Base-by-base conservation (phyloP, 2,329 filamentous ascomycete genomes). In the Coniosporium tulheliwenetii region DNA sequence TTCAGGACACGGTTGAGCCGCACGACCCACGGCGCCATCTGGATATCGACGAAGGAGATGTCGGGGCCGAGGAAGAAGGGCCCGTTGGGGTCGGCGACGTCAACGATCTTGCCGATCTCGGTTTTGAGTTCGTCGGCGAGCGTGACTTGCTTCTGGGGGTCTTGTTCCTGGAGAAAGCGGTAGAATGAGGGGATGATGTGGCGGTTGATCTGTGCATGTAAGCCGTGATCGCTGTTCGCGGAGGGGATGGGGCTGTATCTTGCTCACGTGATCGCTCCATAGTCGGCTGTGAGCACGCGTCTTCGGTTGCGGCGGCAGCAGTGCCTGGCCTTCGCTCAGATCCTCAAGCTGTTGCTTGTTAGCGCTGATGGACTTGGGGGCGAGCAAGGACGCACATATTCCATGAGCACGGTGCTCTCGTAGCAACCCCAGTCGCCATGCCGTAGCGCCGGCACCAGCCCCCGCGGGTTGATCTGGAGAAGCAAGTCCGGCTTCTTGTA, bases 391-490 rank as follows among this genome's bases (percentile, higher is more conserved):
- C 71, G 48, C 62, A 83, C 78, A 59, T 93, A 93, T 79, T 93
- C 85, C 56, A 93, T 70, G 50, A 93, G 71, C 2, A 93, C 79
- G 1, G 75, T 75, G 50, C 81, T 89, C 55, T 93, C 85, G 52
- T 85, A 79, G 51, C 80, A 85, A 0, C 79, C 77, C 83, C 84
- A 93, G 45, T 84, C 75, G 9, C 79, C 81, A 56, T 91, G 80
- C 33, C 77, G 70, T 43, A 93, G 69, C 8, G 79, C 81, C 7
- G 85, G 85, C 2, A 93, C 81, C 7, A 83, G 65, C 1, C 82
- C 82, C 40, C 79, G 68, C 2, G 82, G 81, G 49, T 86, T 89
- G 39, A 85, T 75, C 47, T 85, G 81, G 16, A 86, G 67, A 29
- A 89, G 64, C 8, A 75, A 67, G 44, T 78, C 70, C 1, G 79